Evolutionary conservation across 2,329 filamentous ascomycete species (phyloP).

Genomic region (Aureobasidium sp.): DNA sequence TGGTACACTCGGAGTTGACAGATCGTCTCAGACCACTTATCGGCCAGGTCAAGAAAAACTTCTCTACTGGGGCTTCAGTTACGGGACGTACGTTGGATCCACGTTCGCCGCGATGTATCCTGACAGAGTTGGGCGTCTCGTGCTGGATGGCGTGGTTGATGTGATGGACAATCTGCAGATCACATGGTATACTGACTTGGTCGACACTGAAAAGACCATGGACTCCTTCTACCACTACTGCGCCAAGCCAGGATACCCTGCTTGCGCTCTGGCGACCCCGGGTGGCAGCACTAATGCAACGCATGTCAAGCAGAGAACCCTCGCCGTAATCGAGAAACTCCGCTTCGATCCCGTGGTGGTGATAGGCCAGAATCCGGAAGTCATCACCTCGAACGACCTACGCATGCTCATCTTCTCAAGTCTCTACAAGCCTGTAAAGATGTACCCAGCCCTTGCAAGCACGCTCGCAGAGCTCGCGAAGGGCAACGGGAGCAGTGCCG

Average conservation of each 20-base stretch:
- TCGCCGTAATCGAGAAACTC: slow-evolving; percentile 35
- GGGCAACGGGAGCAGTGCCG: slow-evolving; percentile 22
- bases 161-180: slow-evolving; percentile 42
- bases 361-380: neutral
- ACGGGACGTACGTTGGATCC: slow-evolving; percentile 40
- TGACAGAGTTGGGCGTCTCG: slow-evolving; percentile 34
- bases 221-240: slow-evolving; percentile 27
- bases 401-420: neutral
- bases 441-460: slow-evolving; percentile 28
- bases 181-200: slow-evolving; percentile 43
- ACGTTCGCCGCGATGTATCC: slow-evolving; percentile 43
- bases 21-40: slow-evolving; percentile 21
- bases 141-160: slow-evolving; percentile 40
- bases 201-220: slow-evolving; percentile 47
- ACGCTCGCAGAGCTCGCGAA: slow-evolving; percentile 29
- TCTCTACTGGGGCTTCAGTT: slow-evolving; percentile 38
- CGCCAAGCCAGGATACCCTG: slow-evolving; percentile 26
- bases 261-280: slow-evolving; percentile 25
- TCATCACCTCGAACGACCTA: slow-evolving; percentile 2
- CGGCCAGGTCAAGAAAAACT: slow-evolving; percentile 22
- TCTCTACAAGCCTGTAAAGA: slow-evolving; percentile 31
- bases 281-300: neutral
- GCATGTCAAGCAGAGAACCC: slow-evolving; percentile 34
- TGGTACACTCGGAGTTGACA: slow-evolving; percentile 16
- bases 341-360: slow-evolving; percentile 39